Evolutionary conservation across 1,139 yeast genomes (phyloP).

Genomic region (Lodderomyces elongisporus): DNA sequence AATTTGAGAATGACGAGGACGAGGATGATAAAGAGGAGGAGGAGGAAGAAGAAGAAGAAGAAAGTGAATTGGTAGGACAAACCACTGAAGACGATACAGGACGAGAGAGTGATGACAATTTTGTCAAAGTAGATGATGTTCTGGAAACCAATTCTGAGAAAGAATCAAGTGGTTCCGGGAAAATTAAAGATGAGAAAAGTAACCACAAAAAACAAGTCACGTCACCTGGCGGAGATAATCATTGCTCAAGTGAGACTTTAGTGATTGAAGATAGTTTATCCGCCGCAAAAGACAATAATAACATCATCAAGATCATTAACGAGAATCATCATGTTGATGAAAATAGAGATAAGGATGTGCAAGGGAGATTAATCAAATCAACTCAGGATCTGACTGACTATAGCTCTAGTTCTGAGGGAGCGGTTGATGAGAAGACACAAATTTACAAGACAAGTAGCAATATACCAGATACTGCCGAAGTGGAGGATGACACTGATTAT

Average conservation of each 20-base stretch:
- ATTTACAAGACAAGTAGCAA: not conserved
- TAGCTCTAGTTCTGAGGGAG: not conserved
- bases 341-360: not conserved
- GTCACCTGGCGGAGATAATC: no score
- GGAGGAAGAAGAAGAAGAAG: constrained; percentile 1
- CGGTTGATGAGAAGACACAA: not conserved
- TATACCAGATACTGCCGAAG: constrained; percentile 5
- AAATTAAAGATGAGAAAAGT: no score
- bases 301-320: no score
- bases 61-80: constrained; percentile 2
- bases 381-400: not conserved
- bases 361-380: not conserved
- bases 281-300: not conserved
- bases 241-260: no score
- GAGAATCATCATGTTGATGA: not conserved
- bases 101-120: not conserved
- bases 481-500: constrained; percentile 12
- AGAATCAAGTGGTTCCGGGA: no score
- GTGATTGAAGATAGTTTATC: no score
- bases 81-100: not conserved
- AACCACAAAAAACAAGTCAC: no score
- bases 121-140: no score
- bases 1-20: no score
- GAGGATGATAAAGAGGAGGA: no score
- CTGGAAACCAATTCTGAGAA: no score